Percentiles rank a stretch among this genome's conserved stretches.
phyloP scores from a whole-genome alignment of 2,329 filamentous ascomycete species.

The Tolypocladium ovalisporum region DNA sequence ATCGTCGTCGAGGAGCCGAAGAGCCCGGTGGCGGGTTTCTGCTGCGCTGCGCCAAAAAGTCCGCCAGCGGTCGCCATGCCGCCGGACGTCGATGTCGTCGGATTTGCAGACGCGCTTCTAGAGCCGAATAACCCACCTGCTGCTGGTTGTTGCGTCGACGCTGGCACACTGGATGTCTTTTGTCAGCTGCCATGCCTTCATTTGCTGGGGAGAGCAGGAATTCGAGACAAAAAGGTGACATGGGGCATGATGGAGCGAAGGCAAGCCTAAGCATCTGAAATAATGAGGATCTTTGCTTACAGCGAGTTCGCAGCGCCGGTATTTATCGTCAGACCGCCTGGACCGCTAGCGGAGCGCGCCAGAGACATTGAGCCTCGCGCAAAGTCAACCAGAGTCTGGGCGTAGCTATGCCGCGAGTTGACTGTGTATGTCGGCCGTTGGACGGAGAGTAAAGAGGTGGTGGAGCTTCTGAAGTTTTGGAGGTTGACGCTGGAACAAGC shows the following conservation, averaged over 20 bases:
- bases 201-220: background rate
- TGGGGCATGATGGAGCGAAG: background rate
- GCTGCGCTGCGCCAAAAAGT: constrained; percentile 22
- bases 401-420: background rate
- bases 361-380: constrained; percentile 29
- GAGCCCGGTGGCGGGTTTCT: constrained; percentile 15
- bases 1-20: constrained; percentile 19
- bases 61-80: constrained; percentile 25
- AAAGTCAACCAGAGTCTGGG: constrained; percentile 1
- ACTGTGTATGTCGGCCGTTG: background rate
- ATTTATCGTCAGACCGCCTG: constrained; percentile 52
- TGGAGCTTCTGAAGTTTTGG: constrained; percentile 1
- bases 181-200: constrained; percentile 1
- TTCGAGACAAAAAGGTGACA: background rate
- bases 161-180: constrained; percentile 9
- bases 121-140: constrained; percentile 26
- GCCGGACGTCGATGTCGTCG: constrained; percentile 15
- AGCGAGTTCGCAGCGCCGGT: constrained; percentile 45
- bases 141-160: constrained; percentile 20
- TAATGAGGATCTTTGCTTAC: constrained; percentile 14
- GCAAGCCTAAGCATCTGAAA: background rate
- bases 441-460: background rate
- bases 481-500: background rate
- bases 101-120: constrained; percentile 13
- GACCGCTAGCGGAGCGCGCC: constrained; percentile 47